Evolutionary conservation across 371 early-diverging fungal genomes (phyloP), one percentile per base, ranked within the genome.

Genomic region (Fennellomyces sp.): DNA sequence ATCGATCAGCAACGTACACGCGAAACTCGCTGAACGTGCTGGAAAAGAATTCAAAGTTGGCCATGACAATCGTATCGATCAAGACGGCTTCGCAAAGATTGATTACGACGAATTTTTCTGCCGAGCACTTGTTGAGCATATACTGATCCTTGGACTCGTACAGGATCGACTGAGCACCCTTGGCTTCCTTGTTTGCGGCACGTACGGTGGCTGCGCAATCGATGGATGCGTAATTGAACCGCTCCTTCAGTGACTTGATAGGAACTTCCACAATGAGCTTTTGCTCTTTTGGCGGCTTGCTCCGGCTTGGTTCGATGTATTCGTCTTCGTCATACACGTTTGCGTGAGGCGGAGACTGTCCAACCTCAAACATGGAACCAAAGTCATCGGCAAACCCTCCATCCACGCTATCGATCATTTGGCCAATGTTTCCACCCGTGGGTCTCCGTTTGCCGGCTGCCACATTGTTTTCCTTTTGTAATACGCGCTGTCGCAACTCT

Each of bases 21-120:
- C 85, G 73, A 63, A 96, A 87, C 48, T 95, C 91, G 65, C 89
- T 91, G 72, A 96, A 96, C 1, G 92, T 96, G 33, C 95, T 94
- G 0, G 94, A 93, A 66, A 97, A 99, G 67, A 95, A 97, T 71
- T 99, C 99, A 56, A 91, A 94, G 72, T 97, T 97, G 51, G 94
- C 96, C 65, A 99, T 67, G 10, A 91, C 85, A 36, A 99, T 69
- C 0, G 94, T 88, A 71, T 97, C 94, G 6, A 99, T 89, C 11
- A 93, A 76, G 55, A 97, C 95, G 26, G 91, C 94, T 60, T 97
- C 90, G 68, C 99, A 99, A 2, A 99, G 79, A 72, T 97, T 96
- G 26, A 97, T 85, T 10, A 94, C 87, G 2, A 97, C 88, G 75
- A 86, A 94, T 64, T 93, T 93, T 27, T 82, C 68, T 8, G 87